Percentiles rank a stretch among this genome's conserved stretches.
These are phyloP conservation scores for Maudiozyma saulgeensis DNA, from an alignment of 805 yeast species.

Conservation along the genomic window DNA sequence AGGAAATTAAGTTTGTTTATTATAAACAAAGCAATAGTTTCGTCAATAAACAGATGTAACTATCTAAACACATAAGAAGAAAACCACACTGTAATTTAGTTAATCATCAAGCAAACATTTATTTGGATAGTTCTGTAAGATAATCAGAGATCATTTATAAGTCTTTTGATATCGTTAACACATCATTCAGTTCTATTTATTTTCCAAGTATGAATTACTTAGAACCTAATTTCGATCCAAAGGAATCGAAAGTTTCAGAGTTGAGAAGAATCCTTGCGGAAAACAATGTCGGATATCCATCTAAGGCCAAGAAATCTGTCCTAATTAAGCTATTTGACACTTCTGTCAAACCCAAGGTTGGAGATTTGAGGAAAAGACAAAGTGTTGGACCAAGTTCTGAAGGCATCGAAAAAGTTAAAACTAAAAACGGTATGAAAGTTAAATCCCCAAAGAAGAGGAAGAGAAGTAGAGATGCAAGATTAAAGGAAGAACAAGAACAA, in stretches of 20 bases:
- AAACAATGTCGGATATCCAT: constrained; percentile 46
- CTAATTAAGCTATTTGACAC: constrained; percentile 46
- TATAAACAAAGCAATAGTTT: not conserved
- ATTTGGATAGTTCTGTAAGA: not conserved
- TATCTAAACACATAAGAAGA: not conserved
- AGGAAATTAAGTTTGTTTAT: not conserved
- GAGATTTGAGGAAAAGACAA: constrained; percentile 29
- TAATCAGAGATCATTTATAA: not conserved
- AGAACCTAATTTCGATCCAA: constrained; percentile 51
- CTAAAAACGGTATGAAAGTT: not conserved
- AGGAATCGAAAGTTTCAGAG: constrained; percentile 53
- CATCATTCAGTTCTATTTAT: too few species aligned
- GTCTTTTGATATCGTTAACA: not conserved
- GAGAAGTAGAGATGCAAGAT: constrained; percentile 3
- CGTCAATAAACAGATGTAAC: not conserved
- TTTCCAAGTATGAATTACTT: constrained; percentile 5
- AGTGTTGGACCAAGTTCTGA: constrained; percentile 14
- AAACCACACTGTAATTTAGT: not conserved
- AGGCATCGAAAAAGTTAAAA: constrained; percentile 4
- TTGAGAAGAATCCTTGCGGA: constrained; percentile 55
- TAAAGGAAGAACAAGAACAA: not conserved
- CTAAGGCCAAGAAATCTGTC: constrained; percentile 57
- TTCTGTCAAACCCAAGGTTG: constrained; percentile 42
- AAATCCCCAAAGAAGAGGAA: constrained; percentile 8
- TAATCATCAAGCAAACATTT: not conserved